A percentile compares a stretch with the other conserved stretches of the same genome.
Conservation (phyloP, 2,329 filamentous ascomycete genomes). For the Cladophialophora exuberans region DNA sequence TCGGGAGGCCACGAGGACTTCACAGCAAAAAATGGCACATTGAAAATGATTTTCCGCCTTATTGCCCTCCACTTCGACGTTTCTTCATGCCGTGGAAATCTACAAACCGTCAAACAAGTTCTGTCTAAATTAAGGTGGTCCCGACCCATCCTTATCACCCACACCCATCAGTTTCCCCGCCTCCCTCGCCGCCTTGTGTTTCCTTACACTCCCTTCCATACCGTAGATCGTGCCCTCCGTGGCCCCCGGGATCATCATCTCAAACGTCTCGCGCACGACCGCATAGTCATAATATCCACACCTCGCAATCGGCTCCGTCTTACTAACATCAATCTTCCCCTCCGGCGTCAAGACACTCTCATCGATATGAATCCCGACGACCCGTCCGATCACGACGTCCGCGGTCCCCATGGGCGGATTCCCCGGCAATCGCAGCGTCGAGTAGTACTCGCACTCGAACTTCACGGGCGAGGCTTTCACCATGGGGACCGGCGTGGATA, state of each 20-base stretch:
- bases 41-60: too few species aligned
- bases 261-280: conserved; percentile 59
- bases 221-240: conserved; percentile 41
- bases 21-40: too few species aligned
- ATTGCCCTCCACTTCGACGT: too few species aligned
- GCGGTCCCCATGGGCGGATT: conserved; percentile 61
- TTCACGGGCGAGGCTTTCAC: conserved; percentile 58
- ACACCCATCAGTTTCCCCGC: conserved; percentile 14
- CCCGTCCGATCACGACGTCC: conserved; percentile 61
- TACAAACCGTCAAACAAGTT: too few species aligned
- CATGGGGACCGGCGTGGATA: conserved; percentile 49
- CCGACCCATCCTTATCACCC: neutral
- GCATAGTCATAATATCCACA: conserved; percentile 65
- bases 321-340: conserved; percentile 58
- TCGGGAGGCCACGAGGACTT: too few species aligned
- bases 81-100: too few species aligned
- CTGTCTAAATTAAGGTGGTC: conserved; percentile 17
- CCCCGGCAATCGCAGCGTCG: conserved; percentile 58
- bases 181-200: conserved; percentile 35
- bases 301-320: conserved; percentile 62
- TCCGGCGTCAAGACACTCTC: conserved; percentile 57
- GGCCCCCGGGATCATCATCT: conserved; percentile 56
- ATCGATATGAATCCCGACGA: conserved; percentile 61
- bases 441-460: conserved; percentile 63
- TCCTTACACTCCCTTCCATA: conserved; percentile 43